Evolutionary conservation across 2,329 filamentous ascomycete species (phyloP).

Genomic region (Hypocreales sp.): DNA sequence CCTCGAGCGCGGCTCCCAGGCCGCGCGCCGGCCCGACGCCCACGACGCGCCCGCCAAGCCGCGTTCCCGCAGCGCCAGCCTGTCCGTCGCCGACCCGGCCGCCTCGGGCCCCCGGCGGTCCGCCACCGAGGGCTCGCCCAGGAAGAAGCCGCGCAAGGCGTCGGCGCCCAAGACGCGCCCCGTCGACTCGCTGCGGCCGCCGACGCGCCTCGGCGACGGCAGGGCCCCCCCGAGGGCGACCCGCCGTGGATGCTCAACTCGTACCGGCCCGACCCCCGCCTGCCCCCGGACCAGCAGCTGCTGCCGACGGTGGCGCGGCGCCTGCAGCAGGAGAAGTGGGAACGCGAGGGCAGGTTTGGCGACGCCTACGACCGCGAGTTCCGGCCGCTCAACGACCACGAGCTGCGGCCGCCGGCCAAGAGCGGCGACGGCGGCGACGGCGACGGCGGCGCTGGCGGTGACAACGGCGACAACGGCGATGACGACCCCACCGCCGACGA

Average conservation of each 20-base stretch:
- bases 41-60: no score
- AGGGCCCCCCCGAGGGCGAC: conserved; percentile 79
- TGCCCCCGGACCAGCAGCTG: conserved; percentile 90
- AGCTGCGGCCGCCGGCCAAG: conserved; percentile 25
- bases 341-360: conserved; percentile 76
- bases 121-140: conserved; percentile 35
- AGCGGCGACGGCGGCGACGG: conserved; percentile 5
- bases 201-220: conserved; percentile 24
- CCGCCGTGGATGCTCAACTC: conserved; percentile 90
- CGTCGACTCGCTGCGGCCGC: no score
- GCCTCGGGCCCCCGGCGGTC: conserved; percentile 21
- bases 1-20: conserved; percentile 57
- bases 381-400: conserved; percentile 60
- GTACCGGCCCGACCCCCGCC: conserved; percentile 86
- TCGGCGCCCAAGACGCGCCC: conserved; percentile 45
- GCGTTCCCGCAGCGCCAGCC: conserved; percentile 56
- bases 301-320: conserved; percentile 85
- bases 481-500: no score
- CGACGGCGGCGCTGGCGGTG: background rate
- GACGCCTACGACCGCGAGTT: conserved; percentile 80
- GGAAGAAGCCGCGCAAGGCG: conserved; percentile 33
- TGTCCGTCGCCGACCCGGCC: conserved; percentile 24
- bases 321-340: conserved; percentile 90
- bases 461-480: conserved; percentile 10
- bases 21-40: no score